Evolutionary conservation across 345 rosid genomes (phyloP).

Genomic region (Geranium rotundifolium): DNA sequence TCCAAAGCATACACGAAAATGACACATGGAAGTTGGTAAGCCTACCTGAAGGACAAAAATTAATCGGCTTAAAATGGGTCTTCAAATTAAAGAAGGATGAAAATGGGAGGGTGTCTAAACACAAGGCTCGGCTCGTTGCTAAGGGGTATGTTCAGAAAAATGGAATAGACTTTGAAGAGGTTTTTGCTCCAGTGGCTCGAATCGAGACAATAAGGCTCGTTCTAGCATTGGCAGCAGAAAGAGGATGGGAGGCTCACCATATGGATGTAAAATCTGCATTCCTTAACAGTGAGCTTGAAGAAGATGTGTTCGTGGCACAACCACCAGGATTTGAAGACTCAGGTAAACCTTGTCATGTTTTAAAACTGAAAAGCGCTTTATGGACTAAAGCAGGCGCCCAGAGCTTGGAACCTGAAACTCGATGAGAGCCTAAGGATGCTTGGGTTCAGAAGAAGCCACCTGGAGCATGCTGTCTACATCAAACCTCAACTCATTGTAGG

Average conservation of each 20-base stretch:
- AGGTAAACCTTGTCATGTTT: neutral
- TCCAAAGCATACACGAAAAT: no score
- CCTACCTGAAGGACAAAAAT: no score
- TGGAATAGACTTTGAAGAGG: neutral
- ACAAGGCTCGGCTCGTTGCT: neutral
- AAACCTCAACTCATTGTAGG: neutral
- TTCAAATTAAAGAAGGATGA: no score
- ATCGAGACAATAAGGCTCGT: neutral
- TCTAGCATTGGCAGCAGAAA: neutral
- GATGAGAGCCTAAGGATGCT: neutral
- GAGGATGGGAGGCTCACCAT: neutral
- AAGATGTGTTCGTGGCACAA: neutral
- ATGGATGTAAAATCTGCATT: neutral
- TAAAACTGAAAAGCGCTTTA: neutral
- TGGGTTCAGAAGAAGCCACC: neutral
- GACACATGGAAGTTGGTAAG: no score
- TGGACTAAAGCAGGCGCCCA: neutral
- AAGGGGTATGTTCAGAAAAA: neutral
- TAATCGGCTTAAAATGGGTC: no score
- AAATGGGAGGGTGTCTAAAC: neutral
- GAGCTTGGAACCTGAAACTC: neutral
- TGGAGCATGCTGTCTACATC: neutral
- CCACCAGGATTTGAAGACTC: neutral
- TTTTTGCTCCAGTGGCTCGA: neutral
- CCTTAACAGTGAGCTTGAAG: neutral